phyloP scores from a whole-genome alignment of 1,284 basidiomycete genomes.

The Pseudomicrostroma phylloplanum region DNA sequence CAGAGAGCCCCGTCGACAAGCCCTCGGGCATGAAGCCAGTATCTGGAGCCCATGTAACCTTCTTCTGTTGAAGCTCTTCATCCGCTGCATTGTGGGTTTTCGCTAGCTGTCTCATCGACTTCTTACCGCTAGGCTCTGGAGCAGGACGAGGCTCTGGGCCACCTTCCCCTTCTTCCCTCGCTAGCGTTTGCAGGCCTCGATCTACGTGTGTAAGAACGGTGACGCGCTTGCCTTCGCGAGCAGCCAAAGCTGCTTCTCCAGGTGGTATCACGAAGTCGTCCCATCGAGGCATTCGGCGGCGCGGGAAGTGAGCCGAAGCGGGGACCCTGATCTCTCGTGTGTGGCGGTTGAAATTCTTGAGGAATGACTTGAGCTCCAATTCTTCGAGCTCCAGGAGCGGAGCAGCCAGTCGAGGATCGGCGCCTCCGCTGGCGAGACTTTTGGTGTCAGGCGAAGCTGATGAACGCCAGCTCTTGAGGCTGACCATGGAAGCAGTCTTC shows the following conservation, averaged over 20 bases:
- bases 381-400: slow-evolving; percentile 47
- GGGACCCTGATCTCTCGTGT: slow-evolving; percentile 46
- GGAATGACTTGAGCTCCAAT: slow-evolving; percentile 44
- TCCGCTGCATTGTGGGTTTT: background rate
- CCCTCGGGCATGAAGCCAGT: background rate
- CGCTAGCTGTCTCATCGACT: background rate
- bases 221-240: slow-evolving; percentile 17
- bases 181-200: slow-evolving; percentile 35
- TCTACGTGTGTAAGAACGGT: slow-evolving; percentile 40
- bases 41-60: slow-evolving; percentile 4
- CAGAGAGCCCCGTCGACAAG: background rate
- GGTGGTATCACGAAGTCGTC: slow-evolving; percentile 44
- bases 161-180: slow-evolving; percentile 11
- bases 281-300: slow-evolving; percentile 46
- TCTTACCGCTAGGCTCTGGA: background rate
- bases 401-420: slow-evolving; percentile 28
- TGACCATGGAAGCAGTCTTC: slow-evolving; percentile 7
- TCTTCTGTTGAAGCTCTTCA: slow-evolving; percentile 1
- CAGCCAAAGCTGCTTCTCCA: slow-evolving; percentile 29
- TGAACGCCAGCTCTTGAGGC: slow-evolving; percentile 9
- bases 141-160: slow-evolving; percentile 5
- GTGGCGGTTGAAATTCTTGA: slow-evolving; percentile 43
- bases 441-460: background rate
- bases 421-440: slow-evolving; percentile 32
- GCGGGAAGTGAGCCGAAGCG: slow-evolving; percentile 17